Evolutionary conservation across 1,284 basidiomycete species (phyloP), one percentile per base, ranked within the genome.

Genomic region (Nidula niveotomentosa): DNA sequence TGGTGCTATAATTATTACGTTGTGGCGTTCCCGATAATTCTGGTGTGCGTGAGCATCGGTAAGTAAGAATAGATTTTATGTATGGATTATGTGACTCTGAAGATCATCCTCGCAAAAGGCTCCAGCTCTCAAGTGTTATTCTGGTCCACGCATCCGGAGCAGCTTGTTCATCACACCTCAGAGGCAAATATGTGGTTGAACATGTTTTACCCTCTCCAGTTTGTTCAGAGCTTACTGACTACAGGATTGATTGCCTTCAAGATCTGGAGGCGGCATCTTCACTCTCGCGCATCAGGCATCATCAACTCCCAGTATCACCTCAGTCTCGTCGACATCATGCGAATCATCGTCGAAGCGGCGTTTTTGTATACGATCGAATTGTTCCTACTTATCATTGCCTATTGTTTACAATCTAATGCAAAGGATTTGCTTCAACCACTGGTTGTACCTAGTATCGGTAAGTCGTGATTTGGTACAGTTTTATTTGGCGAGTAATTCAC

Each of bases 301-400:
- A 12, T 58, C 2, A 57, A 56, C 34, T 45, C 51, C 35, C 61
- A 60, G 3, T 48, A 53, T 1, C 49, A 58, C 12, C 44, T 56
- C 15, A 53, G 56, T 36, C 49, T 68, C n/a, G 37, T 63, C 12
- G 53, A 52, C 15, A 48, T 68, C 17, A 50, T 63, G 17, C 58
- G 64, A n/a, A 65, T 68, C 18, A 57, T 68, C 30, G 53, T 68
- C 43, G 66, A 68, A 50, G 66, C 64, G 51, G 66, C 66, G 3
- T 57, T 59, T 53, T 60, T 68, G 15, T 68, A 64, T 49, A 68
- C 66, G 3, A 34, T 65, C 13, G 59, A 65, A 44, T 48, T 62
- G 8, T 54, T 66, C 17, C 48, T 65, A 44, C 56, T 68, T 4
- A 58, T 66, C 15, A 60, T 66, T 33, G 49, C 65, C 2, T 62